Evolutionary conservation across 2,329 filamentous ascomycete genomes (phyloP).

Genomic region (Grosmannia serpens): DNA sequence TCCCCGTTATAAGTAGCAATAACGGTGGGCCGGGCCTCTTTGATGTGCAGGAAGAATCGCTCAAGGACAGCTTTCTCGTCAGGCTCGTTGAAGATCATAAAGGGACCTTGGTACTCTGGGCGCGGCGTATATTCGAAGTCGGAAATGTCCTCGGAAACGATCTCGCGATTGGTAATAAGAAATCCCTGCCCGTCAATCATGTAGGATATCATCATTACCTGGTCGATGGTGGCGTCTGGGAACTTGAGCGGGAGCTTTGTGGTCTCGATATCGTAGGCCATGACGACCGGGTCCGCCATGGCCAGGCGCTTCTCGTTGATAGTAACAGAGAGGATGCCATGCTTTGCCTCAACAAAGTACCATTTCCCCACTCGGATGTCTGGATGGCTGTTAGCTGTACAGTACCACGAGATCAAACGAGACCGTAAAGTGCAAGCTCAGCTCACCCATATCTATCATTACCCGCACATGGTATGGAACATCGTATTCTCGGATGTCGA

Average conservation of each 20-base stretch:
- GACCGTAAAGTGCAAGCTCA: conserved; percentile 12
- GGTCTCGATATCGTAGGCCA: conserved; percentile 99
- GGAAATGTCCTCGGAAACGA: conserved; percentile 91
- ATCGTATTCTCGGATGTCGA: conserved; percentile 98
- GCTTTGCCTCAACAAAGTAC: conserved; percentile 92
- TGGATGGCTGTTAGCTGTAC: conserved; percentile 20
- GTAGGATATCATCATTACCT: conserved; percentile 99
- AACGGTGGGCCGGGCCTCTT: conserved; percentile 85
- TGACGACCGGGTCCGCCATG: conserved; percentile 89
- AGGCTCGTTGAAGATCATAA: conserved; percentile 97
- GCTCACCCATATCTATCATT: conserved; percentile 78
- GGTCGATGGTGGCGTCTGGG: conserved; percentile 85
- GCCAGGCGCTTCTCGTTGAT: conserved; percentile 80
- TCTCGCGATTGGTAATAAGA: conserved; percentile 93
- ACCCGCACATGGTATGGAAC: conserved; percentile 99
- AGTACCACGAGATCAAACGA: too few species aligned
- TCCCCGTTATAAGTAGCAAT: conserved; percentile 99
- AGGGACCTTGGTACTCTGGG: conserved; percentile 87
- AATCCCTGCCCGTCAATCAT: conserved; percentile 99
- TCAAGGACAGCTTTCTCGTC: conserved; percentile 83
- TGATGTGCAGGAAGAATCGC: conserved; percentile 90
- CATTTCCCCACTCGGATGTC: conserved; percentile 94
- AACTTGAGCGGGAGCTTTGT: conserved; percentile 94
- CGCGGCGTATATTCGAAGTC: conserved; percentile 98
- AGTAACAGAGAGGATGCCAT: conserved; percentile 71